phyloP scores from a whole-genome alignment of 192 early-diverging fungal genomes.

The Entrophospora sp. region DNA sequence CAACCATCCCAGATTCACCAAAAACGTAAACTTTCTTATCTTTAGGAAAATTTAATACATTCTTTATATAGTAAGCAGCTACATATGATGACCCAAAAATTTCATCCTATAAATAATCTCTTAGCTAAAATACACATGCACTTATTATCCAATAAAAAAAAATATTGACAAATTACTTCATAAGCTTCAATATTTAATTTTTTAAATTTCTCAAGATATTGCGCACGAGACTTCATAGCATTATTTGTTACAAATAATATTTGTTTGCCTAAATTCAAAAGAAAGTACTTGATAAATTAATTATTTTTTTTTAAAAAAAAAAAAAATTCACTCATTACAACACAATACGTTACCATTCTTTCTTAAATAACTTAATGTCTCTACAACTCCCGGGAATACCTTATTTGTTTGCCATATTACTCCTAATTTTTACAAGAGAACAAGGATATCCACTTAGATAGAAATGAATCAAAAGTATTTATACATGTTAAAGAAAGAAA shows the following conservation, averaged over 20 bases:
- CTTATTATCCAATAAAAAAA: neutral
- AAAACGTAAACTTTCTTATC: constrained; percentile 88
- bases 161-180: constrained; percentile 36
- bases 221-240: constrained; percentile 75
- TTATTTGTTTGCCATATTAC: constrained; percentile 85
- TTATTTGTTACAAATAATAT: constrained; percentile 99
- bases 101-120: constrained; percentile 56
- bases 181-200: constrained; percentile 70
- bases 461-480: no score
- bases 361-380: constrained; percentile 68
- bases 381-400: constrained; percentile 55
- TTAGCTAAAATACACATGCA: neutral
- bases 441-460: no score
- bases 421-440: no score
- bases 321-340: neutral
- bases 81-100: constrained; percentile 91
- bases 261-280: constrained; percentile 57
- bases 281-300: neutral
- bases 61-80: constrained; percentile 83
- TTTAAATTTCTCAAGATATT: constrained; percentile 78
- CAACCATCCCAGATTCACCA: constrained; percentile 79
- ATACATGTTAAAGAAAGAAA: no score
- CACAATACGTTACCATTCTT: constrained; percentile 37
- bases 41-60: constrained; percentile 72
- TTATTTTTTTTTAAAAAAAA: neutral